These are phyloP conservation scores for Pseudogymnoascus verrucosus DNA, from an alignment of 2,329 filamentous ascomycete species.

Conservation along the genomic window DNA sequence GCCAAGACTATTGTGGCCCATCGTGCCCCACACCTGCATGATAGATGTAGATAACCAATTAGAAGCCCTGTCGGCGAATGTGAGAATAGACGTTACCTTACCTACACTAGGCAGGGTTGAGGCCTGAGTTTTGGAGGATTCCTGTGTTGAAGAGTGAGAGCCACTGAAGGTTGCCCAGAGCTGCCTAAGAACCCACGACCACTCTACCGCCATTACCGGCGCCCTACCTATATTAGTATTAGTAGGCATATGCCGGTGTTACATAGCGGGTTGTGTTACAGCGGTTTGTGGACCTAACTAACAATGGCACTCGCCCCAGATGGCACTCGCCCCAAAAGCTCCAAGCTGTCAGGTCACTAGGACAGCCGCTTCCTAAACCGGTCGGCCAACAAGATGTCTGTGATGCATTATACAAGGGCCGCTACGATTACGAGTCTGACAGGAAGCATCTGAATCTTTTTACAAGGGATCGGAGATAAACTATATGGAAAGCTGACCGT, in stretches of 20 bases:
- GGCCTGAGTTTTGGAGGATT: background rate
- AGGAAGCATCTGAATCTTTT: background rate
- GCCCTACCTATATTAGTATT: background rate
- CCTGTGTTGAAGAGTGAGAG: background rate
- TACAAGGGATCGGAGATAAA: background rate
- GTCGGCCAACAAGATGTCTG: background rate
- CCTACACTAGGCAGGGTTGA: background rate
- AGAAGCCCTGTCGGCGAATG: background rate
- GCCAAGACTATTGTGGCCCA: background rate
- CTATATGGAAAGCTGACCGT: background rate
- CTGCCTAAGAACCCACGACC: background rate
- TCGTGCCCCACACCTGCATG: background rate
- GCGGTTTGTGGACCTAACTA: background rate
- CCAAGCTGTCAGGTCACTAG: background rate
- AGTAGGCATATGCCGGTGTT: background rate
- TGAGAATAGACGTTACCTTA: background rate
- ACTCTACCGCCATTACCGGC: background rate
- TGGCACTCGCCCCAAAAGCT: background rate
- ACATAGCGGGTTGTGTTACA: background rate
- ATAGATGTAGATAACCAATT: background rate
- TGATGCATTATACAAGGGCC: background rate
- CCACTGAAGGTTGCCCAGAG: background rate
- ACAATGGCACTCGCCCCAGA: background rate
- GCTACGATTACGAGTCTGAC: background rate
- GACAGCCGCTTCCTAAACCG: background rate